Evolutionary conservation across 352 stramenopile genomes (phyloP).

Genomic region (Phytopythium cucurbitacearum): DNA sequence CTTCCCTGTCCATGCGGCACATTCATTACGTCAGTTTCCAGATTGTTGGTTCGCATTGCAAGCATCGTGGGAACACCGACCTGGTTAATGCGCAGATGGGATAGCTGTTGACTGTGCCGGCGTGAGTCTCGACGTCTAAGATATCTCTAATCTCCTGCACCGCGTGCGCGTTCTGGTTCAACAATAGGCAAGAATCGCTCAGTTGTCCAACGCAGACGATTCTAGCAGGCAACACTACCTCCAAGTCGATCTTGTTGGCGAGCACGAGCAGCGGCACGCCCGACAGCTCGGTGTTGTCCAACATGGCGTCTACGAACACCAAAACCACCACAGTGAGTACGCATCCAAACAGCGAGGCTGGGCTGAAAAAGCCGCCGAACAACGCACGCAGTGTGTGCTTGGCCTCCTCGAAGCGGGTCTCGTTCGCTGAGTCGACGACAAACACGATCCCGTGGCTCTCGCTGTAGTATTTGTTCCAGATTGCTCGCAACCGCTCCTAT

Average conservation of each 20-base stretch:
- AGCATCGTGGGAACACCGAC: constrained; percentile 7
- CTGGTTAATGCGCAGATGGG: constrained; percentile 62
- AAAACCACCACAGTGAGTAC: neutral
- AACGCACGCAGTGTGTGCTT: constrained; percentile 76
- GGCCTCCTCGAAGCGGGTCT: constrained; percentile 84
- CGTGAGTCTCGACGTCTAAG: constrained; percentile 37
- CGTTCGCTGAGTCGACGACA: constrained; percentile 87
- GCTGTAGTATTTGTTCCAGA: constrained; percentile 94
- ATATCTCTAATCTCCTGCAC: constrained; percentile 36
- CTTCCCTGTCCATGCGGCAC: constrained; percentile 29
- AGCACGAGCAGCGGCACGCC: constrained; percentile 87
- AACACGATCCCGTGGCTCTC: constrained; percentile 91
- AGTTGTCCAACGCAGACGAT: neutral
- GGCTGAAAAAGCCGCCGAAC: too few relatives aligned
- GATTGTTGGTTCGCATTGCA: neutral
- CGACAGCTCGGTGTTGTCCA: constrained; percentile 69
- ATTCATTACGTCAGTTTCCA: constrained; percentile 1
- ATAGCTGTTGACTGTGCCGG: constrained; percentile 35
- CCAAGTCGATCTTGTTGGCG: constrained; percentile 90
- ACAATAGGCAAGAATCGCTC: constrained; percentile 2
- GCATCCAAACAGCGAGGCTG: neutral
- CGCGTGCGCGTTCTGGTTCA: constrained; percentile 25
- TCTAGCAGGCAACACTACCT: constrained; percentile 11
- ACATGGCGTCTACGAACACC: constrained; percentile 55
- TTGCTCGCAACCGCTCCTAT: constrained; percentile 79